Percentiles rank a stretch among this genome's conserved stretches.
Conservation (phyloP, 306 rosid species). For the Crataegus laevigata region DNA sequence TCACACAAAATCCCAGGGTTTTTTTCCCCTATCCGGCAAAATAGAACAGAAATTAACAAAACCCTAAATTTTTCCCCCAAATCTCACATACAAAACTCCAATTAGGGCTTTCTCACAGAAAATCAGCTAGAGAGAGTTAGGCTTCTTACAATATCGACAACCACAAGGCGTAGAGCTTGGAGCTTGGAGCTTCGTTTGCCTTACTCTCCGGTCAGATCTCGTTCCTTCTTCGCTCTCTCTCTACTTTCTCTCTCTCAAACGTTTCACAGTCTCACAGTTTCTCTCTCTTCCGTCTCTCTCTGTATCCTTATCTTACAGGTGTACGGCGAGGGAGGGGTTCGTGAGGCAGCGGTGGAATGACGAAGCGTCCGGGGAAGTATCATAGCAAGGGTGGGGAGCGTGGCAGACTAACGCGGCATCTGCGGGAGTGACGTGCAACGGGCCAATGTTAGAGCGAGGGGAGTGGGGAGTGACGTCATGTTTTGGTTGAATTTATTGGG, state of each 20-base stretch:
- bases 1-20: conserved; percentile 17
- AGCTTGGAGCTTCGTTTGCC: conserved; percentile 21
- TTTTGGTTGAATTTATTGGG: neutral
- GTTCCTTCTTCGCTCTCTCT: conserved; percentile 10
- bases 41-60: neutral
- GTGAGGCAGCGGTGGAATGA: conserved; percentile 32
- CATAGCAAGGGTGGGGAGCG: conserved; percentile 19
- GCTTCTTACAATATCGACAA: conserved; percentile 26
- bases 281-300: conserved; percentile 29
- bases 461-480: neutral
- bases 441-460: neutral
- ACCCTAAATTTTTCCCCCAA: conserved; percentile 36
- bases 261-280: conserved; percentile 3
- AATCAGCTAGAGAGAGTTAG: neutral
- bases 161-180: conserved; percentile 9
- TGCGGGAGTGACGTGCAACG: accelerated
- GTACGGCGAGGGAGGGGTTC: conserved; percentile 54
- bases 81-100: neutral
- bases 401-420: conserved; percentile 11
- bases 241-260: conserved; percentile 65
- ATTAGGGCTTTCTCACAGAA: conserved; percentile 11
- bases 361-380: conserved; percentile 53
- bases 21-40: neutral
- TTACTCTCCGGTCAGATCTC: conserved; percentile 62
- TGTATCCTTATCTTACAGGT: conserved; percentile 57